Evolutionary conservation across 306 rosid genomes (phyloP), one percentile per base, ranked within the genome.

Genomic region (Betula pendula): DNA sequence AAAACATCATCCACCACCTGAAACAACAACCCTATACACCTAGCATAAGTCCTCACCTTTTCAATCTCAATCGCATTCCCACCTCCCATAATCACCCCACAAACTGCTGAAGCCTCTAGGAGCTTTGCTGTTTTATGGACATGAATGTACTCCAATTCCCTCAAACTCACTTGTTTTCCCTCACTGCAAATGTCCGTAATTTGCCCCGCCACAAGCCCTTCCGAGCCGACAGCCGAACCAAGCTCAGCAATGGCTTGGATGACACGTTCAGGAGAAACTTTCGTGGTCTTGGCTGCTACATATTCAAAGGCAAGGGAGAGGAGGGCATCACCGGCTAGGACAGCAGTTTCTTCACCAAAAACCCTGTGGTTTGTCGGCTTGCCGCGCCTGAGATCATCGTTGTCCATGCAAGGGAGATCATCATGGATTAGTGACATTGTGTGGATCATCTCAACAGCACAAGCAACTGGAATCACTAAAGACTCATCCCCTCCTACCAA

Each of bases 341-440:
- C 13, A 0, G 85, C 73, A 14, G 81, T 75, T 27, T 47, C 76
- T 63, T 84, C 83, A 1, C 88, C 85, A 4, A 72, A 81, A 53
- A 65, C 79, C 86, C 75, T 72, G 74, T 82, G 84, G 42, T 63
- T 79, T 0, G 86, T 22, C 10, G 75, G 84, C 20, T 72, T 79
- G 1, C 86, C 82, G 0, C 82, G 62, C 17, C 86, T 25, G 16
- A 50, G 62, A 68, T 82, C 75, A 1, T 79, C 86, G 14, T 85
- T 62, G 56, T 85, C 86, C 86, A 79, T 82, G 60, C 88, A 85
- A 69, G 88, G 88, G 38, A 82, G 84, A 40, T 85, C 80, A 14
- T 85, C 86, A 13, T 78, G 85, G 68, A 75, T 78, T 2, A 84
- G 52, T 38, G 83, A 53, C 80, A 75, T 60, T 43, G 81, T 85